A percentile compares a stretch with the other conserved stretches of the same genome.
phyloP scores from a whole-genome alignment of 768 basidiomycete species.

The Boletus tylopilopsis region DNA sequence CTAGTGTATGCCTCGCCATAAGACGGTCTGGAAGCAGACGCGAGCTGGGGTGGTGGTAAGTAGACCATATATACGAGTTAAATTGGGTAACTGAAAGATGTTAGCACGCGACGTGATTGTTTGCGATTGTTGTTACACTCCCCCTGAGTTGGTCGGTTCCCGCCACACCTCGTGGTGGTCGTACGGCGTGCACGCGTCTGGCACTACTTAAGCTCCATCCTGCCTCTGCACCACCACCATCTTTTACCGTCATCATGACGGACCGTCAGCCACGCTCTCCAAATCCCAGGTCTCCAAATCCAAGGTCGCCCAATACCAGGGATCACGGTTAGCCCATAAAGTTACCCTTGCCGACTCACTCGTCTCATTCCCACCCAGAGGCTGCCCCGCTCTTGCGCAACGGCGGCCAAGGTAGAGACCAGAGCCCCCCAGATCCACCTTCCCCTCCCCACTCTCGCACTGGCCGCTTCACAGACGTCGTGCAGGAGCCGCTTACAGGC shows the following conservation, averaged over 20 bases:
- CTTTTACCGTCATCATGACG: slow-evolving; percentile 43
- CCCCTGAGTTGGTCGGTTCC: slow-evolving; percentile 14
- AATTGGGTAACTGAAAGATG: no score
- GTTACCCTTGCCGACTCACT: neutral
- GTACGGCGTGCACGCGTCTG: slow-evolving; percentile 27
- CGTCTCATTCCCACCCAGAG: slow-evolving; percentile 39
- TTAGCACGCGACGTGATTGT: slow-evolving; percentile 9
- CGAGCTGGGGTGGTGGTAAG: slow-evolving; percentile 67
- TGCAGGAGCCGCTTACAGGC: slow-evolving; percentile 76
- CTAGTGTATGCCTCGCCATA: slow-evolving; percentile 71
- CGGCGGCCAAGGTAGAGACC: slow-evolving; percentile 40
- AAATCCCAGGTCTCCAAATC: slow-evolving; percentile 44
- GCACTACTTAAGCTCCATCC: slow-evolving; percentile 27
- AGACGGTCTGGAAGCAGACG: slow-evolving; percentile 53
- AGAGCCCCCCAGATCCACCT: slow-evolving; percentile 29
- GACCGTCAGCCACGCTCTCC: slow-evolving; percentile 53
- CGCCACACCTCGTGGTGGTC: slow-evolving; percentile 26
- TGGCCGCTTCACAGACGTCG: slow-evolving; percentile 44
- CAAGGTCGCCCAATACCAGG: slow-evolving; percentile 54
- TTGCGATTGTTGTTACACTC: slow-evolving; percentile 17
- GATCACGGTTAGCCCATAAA: slow-evolving; percentile 48
- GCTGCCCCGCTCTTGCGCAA: slow-evolving; percentile 60
- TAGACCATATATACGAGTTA: no score
- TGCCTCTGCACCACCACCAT: slow-evolving; percentile 4
- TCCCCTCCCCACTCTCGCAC: slow-evolving; percentile 34